Evolutionary conservation across 2,329 filamentous ascomycete genomes (phyloP), one percentile per base, ranked within the genome.

Genomic region (Alternaria consortialis): DNA sequence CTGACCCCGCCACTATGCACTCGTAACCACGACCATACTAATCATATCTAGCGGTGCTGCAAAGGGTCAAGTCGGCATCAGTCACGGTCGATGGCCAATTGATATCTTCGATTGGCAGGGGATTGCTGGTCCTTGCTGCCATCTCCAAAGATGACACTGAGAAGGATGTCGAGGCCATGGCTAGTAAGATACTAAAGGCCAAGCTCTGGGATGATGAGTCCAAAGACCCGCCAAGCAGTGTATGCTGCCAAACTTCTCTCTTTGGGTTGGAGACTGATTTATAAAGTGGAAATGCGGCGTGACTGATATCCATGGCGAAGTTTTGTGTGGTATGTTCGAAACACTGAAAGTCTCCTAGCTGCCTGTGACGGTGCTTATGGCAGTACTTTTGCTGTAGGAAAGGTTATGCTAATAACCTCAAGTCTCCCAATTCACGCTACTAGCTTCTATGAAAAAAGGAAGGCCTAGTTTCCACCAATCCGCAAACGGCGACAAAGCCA

Each of bases 361-460:
- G 17, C 34, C 29, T 11, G 23, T 29, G n/a, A 23, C 13, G 29
- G 40, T 36, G 47, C 23, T 17, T 37, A 34, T 23, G 11, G 17
- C 15, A 32, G 37, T 29, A 50, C 27, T 31, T 29, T 44, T 58
- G 51, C 51, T 32, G 36, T 13, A 23, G 7, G 37, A 39, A 51
- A 51, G 11, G 42, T 27, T 37, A 58, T 32, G 57, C 65, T 77
- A 15, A 74, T 29, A 1, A 9, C n/a, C 7, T 9, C 15, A 74
- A 96, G 94, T 99, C 46, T 98, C 95, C 13, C 95, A 99, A 80
- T 99, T 99, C 76, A 99, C 95, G 2, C 86, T 99, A 9, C 86
- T 97, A 51, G 96, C 93, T 47, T 91, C 90, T 46, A 94, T 94
- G n/a, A 97, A 94, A 76, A 98, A 98, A 80, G 94, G 94, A 64